Evolutionary conservation across 768 basidiomycete genomes (phyloP).

Genomic region (Boletus insuetus): DNA sequence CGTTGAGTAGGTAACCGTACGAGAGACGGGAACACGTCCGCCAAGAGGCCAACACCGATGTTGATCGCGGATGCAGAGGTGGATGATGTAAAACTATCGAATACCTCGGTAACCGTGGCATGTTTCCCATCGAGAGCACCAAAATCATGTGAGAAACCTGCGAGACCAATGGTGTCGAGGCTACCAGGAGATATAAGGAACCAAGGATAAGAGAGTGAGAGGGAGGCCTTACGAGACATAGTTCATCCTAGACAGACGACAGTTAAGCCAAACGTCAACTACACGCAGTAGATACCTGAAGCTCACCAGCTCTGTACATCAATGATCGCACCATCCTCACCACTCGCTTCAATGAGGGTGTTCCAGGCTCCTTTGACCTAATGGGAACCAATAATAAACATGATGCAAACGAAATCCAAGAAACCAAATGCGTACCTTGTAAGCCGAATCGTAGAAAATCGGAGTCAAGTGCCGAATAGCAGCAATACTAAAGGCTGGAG

Average conservation of each 20-base stretch:
- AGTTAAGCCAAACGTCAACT: neutral
- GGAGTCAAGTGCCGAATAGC: slow-evolving; percentile 21
- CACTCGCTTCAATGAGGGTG: slow-evolving; percentile 21
- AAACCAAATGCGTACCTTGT: slow-evolving; percentile 16
- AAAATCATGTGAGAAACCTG: slow-evolving; percentile 62
- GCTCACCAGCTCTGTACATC: slow-evolving; percentile 37
- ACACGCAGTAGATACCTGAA: too few species aligned
- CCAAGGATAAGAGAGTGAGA: neutral
- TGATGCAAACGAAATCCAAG: neutral
- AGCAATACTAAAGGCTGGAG: slow-evolving; percentile 25
- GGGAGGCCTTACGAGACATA: slow-evolving; percentile 27
- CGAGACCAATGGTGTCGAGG: slow-evolving; percentile 57
- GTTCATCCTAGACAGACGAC: slow-evolving; percentile 29
- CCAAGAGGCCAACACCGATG: slow-evolving; percentile 34
- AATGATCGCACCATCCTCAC: slow-evolving; percentile 26
- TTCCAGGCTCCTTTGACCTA: slow-evolving; percentile 34
- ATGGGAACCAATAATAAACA: neutral
- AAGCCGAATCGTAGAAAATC: slow-evolving; percentile 28
- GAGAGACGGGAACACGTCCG: slow-evolving; percentile 36
- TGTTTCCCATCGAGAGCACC: slow-evolving; percentile 49
- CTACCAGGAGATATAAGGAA: slow-evolving; percentile 22
- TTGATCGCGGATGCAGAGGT: slow-evolving; percentile 24
- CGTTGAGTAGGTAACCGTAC: slow-evolving; percentile 37
- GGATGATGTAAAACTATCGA: slow-evolving; percentile 35
- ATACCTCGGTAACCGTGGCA: slow-evolving; percentile 38